Base-by-base conservation (phyloP, 139 green algal species). In the Picochlorum sp. region DNA sequence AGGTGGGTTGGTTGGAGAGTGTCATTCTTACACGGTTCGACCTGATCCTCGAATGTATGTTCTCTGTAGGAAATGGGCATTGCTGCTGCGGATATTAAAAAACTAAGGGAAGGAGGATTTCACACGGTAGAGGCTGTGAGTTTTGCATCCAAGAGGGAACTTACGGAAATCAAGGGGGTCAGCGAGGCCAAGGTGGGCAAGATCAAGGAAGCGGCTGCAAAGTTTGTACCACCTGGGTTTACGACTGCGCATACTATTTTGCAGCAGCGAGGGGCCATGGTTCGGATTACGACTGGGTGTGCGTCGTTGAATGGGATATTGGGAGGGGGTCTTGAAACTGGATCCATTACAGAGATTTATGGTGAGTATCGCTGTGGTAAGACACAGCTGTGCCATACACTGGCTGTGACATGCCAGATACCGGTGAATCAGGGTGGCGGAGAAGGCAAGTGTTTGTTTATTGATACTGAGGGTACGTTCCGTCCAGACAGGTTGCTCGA, bases 291-390 rank as follows among this genome's bases (percentile, higher is more conserved):
- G 15, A 97, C 92, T 23, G 94, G 94, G 14, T 95, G 80, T 68
- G 86, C 90, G 28, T 85, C 92, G 65, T 62, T 99, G 10, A 88
- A 99, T 67, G 72, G 57, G 14, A 91, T 98, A 10, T 74, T 99
- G 15, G 88, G 90, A 61, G 90, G 94, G 28, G 94, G 94, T 8
- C 81, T 99, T 34, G 94, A 99, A 83, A 96, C 91, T 4, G 94
- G 94, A 0, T 94, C 85, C 4, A 95, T 99, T 41, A 99, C 94
- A 4, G 94, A 99, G 67, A 80, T 99, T 18, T 99, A 97, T 67
- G 94, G 94, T 7, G 92, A 98, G 81, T 97, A 84, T 71, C 76
- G 94, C 28, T 83, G 79, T 24, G 94, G 94, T 28, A 99, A 99
- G 70, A 99, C 94, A 10, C 94, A 99, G 75, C 70, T 99, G 20